phyloP scores from a whole-genome alignment of 345 rosid species.

The Bruguiera parviflora region DNA sequence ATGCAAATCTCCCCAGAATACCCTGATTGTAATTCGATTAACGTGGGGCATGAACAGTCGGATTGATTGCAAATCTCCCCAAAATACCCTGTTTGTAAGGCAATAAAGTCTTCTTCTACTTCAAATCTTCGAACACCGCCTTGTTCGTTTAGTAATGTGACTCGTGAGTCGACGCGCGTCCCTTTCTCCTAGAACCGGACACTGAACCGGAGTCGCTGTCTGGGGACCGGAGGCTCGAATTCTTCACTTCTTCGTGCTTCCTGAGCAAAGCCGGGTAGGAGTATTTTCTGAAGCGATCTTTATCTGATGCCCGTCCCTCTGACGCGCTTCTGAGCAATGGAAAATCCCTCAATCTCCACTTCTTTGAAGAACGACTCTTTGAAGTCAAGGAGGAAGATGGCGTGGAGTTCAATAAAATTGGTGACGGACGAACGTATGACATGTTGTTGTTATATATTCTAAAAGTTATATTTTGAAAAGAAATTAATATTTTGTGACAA shows the following conservation, averaged over 20 bases:
- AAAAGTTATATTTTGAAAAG: too few species aligned
- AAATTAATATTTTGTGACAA: too few species aligned
- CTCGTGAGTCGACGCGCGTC: slow-evolving; percentile 69
- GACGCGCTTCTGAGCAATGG: slow-evolving; percentile 84
- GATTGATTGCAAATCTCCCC: slow-evolving; percentile 69
- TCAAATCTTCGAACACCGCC: slow-evolving; percentile 64
- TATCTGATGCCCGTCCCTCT: slow-evolving; percentile 66
- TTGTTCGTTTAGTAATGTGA: slow-evolving; percentile 74
- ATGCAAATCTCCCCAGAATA: too few species aligned
- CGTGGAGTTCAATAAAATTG: neutral
- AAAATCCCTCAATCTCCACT: slow-evolving; percentile 76
- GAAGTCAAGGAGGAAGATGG: slow-evolving; percentile 23
- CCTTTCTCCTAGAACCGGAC: slow-evolving; percentile 35
- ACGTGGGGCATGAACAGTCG: slow-evolving; percentile 26
- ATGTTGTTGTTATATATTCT: too few species aligned
- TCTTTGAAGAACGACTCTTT: slow-evolving; percentile 57
- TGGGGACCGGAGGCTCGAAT: slow-evolving; percentile 39
- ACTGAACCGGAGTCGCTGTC: slow-evolving; percentile 25
- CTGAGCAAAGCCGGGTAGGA: slow-evolving; percentile 41
- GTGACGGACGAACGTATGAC: too few species aligned
- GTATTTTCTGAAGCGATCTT: slow-evolving; percentile 50
- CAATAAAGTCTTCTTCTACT: slow-evolving; percentile 84
- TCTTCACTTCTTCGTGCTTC: slow-evolving; percentile 56
- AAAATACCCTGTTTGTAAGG: slow-evolving; percentile 80
- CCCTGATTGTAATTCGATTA: too few species aligned